Base-by-base conservation (phyloP, 768 basidiomycete species). In the Crassisporium funariophilum region DNA sequence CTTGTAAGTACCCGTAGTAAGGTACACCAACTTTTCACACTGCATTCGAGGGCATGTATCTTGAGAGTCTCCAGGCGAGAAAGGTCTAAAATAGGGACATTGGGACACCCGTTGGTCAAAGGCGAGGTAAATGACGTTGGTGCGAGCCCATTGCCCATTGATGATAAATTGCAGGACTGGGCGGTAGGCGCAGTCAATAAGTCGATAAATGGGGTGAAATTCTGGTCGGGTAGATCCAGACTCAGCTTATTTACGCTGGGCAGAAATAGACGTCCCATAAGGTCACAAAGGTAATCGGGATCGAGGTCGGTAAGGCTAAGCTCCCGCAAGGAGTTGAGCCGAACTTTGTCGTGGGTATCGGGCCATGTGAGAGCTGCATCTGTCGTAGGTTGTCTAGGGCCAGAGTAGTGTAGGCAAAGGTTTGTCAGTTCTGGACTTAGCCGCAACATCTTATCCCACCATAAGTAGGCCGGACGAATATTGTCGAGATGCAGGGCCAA, bases 401-500 rank as follows among this genome's bases (percentile, higher is more conserved):
- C 83, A 17, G 82, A 82, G 58, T 83, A 84, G 59, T 81, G 78
- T 21, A 85, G 62, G 27, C 70, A 71, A 19, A 83, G 68, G 4
- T 67, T 73, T 39, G 68, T 63, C 41, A 82, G 68, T 20, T 67
- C 58, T 5, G 80, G 77, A 50, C 78, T 78, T 15, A 60, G 58
- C 20, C 69, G 69, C n/a, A 84, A 68, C 67, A 83, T 80, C 29
- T 57, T 64, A 51, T 74, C 73, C 81, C 82, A 85, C 34, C 68
- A 70, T 45, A 64, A 59, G 61, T 77, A 83, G 2, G 77, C 69
- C 4, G 80, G 79, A 17, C 83, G 78, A 27, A 82, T 79, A 45
- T 69, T 78, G 52, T 82, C 77, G 1, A 76, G 69, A 57, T 85
- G 82, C 11, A 85, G 72, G 8, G 81, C 82, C 35, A 83, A 70